Evolutionary conservation across 2,329 filamentous ascomycete species (phyloP), one percentile per base, ranked within the genome.

Genomic region (Fusarium sp.): DNA sequence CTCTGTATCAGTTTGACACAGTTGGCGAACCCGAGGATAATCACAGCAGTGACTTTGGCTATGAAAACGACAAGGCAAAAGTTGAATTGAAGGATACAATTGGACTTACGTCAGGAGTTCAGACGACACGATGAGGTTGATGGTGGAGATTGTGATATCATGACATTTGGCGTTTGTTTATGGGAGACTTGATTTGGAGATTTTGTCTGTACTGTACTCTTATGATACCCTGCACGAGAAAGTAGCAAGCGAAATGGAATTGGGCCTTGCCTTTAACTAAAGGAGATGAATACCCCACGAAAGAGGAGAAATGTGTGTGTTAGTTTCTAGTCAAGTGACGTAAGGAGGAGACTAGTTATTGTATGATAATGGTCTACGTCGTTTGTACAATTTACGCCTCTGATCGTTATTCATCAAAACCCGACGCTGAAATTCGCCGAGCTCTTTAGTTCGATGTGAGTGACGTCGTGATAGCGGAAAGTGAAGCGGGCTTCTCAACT

Each of bases 1-100:
- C 84, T 12, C 77, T 86, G n/a, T 86, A 86, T 53, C 81, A 81
- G 50, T 80, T 85, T 33, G 82, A 84, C 49, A 67, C 64, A 33
- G 78, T 82, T 30, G 77, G 76, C 25, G 80, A 81, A 30, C 79
- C 81, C 15, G 79, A 81, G 50, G 79, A 80, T 49, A 74, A 64
- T 9, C 75, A 77, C n/a, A 78, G 77, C 53, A 78, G 72, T 50
- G 80, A 82, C 23, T 67, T 65, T 46, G 76, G 75, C 9, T 81
- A 79, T 40, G 81, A 83, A 25, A 82, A 81, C 63, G 82, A 84
- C 67, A 84, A 85, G 74, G 77, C 80, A 9, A 81, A 74, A 69
- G 77, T 83, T 16, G 83, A 84, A 71, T 72, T 84, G 61, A 84
- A 85, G 67, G 82, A 83, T 54, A 70, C 78, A 21, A 73, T 78